These are phyloP conservation scores for Apiotrichum laibachii DNA, from an alignment of 1,284 basidiomycete genomes.

Conservation along the genomic window DNA sequence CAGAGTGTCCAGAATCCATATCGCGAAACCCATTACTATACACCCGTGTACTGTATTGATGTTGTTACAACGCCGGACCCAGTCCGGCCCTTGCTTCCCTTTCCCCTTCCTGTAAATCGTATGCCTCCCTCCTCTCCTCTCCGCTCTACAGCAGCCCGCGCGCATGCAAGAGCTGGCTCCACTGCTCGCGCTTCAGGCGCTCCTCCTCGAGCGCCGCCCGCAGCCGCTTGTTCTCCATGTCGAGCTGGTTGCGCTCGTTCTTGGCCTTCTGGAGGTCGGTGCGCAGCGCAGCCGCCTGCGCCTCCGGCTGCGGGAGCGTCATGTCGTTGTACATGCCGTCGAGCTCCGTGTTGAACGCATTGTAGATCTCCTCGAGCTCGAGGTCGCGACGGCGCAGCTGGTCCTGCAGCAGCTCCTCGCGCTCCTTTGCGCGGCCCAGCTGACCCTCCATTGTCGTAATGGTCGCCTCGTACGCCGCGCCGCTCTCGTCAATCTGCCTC, in stretches of 20 bases:
- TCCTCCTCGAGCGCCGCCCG: slow-evolving; percentile 68
- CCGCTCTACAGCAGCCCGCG: neutral
- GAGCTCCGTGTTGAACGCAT: slow-evolving; percentile 88
- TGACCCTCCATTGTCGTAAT: slow-evolving; percentile 63
- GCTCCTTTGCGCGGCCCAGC: slow-evolving; percentile 65
- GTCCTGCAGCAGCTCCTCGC: slow-evolving; percentile 71
- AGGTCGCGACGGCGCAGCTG: slow-evolving; percentile 70
- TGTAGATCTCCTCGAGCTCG: slow-evolving; percentile 86
- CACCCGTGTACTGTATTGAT: no score
- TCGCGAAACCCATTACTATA: no score
- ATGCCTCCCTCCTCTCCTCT: no score
- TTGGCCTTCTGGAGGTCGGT: slow-evolving; percentile 70
- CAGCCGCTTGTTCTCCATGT: slow-evolving; percentile 73
- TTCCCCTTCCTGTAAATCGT: no score
- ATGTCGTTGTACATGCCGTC: slow-evolving; percentile 81
- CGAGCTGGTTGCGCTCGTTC: slow-evolving; percentile 66
- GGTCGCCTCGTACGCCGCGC: slow-evolving; percentile 58
- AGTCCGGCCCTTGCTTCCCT: no score
- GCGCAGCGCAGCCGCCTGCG: slow-evolving; percentile 71
- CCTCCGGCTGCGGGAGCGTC: slow-evolving; percentile 65
- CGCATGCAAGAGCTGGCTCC: slow-evolving; percentile 12
- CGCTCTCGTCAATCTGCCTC: slow-evolving; percentile 4
- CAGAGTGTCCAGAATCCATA: no score
- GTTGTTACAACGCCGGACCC: no score
- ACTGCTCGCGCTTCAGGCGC: slow-evolving; percentile 75